A percentile compares a stretch with the other conserved stretches of the same genome.
phyloP scores from a whole-genome alignment of 495 filamentous ascomycete genomes.

The Penicillium ochrochloron region DNA sequence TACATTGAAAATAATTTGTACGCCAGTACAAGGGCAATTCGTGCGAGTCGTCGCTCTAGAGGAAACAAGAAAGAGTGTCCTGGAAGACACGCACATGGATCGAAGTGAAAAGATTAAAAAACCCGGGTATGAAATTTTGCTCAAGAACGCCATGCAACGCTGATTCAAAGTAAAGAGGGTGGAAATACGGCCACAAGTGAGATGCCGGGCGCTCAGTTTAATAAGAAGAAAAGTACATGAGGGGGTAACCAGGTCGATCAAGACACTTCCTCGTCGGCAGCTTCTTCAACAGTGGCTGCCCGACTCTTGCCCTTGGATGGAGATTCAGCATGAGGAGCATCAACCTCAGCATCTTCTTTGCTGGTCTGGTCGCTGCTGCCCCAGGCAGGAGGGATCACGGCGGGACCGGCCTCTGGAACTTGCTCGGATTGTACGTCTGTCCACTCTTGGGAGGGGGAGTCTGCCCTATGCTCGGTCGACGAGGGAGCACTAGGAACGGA shows the following conservation, averaged over 20 bases:
- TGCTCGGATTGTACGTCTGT: slow-evolving; percentile 39
- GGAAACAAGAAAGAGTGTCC: neutral
- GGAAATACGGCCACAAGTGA: slow-evolving; percentile 4
- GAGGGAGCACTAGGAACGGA: slow-evolving; percentile 16
- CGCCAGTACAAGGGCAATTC: neutral
- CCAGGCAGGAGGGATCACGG: slow-evolving; percentile 24
- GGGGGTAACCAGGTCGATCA: slow-evolving; percentile 8
- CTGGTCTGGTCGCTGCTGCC: slow-evolving; percentile 15
- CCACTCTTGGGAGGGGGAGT: slow-evolving; percentile 45
- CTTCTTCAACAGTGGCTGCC: slow-evolving; percentile 54
- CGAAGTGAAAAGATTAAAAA: slow-evolving; percentile 16
- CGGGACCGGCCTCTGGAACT: slow-evolving; percentile 21
- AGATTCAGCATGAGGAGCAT: slow-evolving; percentile 15
- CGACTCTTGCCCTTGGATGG: slow-evolving; percentile 52
- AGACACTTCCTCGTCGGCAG: slow-evolving; percentile 44
- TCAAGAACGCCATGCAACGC: slow-evolving; percentile 41
- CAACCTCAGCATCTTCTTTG: slow-evolving; percentile 7
- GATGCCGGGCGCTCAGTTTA: neutral
- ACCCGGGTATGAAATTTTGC: slow-evolving; percentile 41
- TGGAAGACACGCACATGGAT: neutral
- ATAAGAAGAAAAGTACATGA: slow-evolving; percentile 19
- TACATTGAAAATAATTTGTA: neutral
- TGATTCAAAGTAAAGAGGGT: slow-evolving; percentile 19
- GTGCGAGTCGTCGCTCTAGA: neutral
- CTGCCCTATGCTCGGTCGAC: slow-evolving; percentile 24